Conservation (phyloP, 306 rosid genomes). For the Fragaria nilgerrensis region DNA sequence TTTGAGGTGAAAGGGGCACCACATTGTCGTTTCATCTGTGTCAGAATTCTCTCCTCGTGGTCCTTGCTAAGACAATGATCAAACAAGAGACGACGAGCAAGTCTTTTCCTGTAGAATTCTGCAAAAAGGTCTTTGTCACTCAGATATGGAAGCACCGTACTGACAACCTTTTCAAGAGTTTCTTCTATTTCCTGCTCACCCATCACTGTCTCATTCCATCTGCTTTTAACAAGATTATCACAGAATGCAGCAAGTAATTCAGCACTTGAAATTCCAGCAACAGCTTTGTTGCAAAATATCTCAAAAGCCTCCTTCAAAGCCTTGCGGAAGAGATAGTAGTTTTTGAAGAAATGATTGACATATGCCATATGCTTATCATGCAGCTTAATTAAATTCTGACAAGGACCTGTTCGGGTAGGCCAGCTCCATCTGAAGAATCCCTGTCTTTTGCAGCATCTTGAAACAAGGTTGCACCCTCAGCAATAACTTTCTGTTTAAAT, state of each 20-base stretch:
- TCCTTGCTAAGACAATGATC: constrained; percentile 62
- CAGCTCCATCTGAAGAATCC: constrained; percentile 36
- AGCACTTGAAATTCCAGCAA: constrained; percentile 59
- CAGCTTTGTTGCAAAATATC: constrained; percentile 53
- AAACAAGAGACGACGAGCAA: constrained; percentile 67
- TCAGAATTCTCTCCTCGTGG: constrained; percentile 52
- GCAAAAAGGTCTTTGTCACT: constrained; percentile 73
- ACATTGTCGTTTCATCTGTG: constrained; percentile 57
- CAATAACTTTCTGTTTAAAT: constrained; percentile 61
- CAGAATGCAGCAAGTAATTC: constrained; percentile 63
- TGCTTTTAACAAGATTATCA: constrained; percentile 59
- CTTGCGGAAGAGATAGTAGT: constrained; percentile 57
- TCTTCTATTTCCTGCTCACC: constrained; percentile 60
- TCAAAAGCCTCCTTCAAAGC: constrained; percentile 66
- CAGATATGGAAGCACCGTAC: constrained; percentile 46
- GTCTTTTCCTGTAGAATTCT: constrained; percentile 82
- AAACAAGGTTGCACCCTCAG: constrained; percentile 55
- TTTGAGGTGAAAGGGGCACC: constrained; percentile 68
- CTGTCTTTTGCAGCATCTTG: constrained; percentile 50
- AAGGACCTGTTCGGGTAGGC: constrained; percentile 61
- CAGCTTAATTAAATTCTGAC: constrained; percentile 53
- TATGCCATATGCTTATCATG: constrained; percentile 60
- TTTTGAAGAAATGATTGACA: constrained; percentile 51
- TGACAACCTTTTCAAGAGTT: constrained; percentile 61
- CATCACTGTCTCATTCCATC: constrained; percentile 57